phyloP scores from a whole-genome alignment of 352 stramenopile genomes.

The Thalassiosira ordinaria region DNA sequence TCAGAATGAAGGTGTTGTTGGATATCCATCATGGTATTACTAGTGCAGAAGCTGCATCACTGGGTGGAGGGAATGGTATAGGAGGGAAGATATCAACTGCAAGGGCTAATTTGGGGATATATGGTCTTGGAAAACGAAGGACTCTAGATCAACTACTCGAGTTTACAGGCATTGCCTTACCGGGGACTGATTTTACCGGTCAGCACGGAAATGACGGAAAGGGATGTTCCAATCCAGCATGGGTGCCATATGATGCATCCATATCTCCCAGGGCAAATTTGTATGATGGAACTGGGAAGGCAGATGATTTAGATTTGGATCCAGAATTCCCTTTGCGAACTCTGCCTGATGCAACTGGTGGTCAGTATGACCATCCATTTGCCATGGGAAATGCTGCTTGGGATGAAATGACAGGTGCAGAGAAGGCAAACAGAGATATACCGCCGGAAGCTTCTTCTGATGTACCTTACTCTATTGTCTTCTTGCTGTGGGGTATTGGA shows the following conservation, averaged over 20 bases:
- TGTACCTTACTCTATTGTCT: slow-evolving; percentile 46
- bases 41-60: slow-evolving; percentile 30
- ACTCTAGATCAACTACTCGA: slow-evolving; percentile 73
- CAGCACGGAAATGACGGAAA: slow-evolving; percentile 54
- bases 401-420: slow-evolving; percentile 8
- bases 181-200: slow-evolving; percentile 24
- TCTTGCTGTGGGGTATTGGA: slow-evolving; percentile 50
- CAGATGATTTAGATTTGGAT: slow-evolving; percentile 81
- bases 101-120: slow-evolving; percentile 82
- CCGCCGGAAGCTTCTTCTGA: slow-evolving; percentile 22
- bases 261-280: slow-evolving; percentile 82
- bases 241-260: slow-evolving; percentile 77
- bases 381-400: slow-evolving; percentile 43
- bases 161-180: slow-evolving; percentile 74
- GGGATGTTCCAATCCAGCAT: slow-evolving; percentile 60
- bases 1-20: slow-evolving; percentile 64
- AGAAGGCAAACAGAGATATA: slow-evolving; percentile 3
- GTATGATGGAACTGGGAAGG: slow-evolving; percentile 61
- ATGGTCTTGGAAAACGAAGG: slow-evolving; percentile 78
- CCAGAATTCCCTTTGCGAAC: slow-evolving; percentile 78
- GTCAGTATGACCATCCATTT: slow-evolving; percentile 54
- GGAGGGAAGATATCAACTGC: slow-evolving; percentile 54
- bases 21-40: slow-evolving; percentile 60
- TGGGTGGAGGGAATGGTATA: slow-evolving; percentile 35
- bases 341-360: slow-evolving; percentile 51